These are phyloP conservation scores for Sporothrix mexicana DNA, from an alignment of 2,329 filamentous ascomycete species.

Conservation along the genomic window DNA sequence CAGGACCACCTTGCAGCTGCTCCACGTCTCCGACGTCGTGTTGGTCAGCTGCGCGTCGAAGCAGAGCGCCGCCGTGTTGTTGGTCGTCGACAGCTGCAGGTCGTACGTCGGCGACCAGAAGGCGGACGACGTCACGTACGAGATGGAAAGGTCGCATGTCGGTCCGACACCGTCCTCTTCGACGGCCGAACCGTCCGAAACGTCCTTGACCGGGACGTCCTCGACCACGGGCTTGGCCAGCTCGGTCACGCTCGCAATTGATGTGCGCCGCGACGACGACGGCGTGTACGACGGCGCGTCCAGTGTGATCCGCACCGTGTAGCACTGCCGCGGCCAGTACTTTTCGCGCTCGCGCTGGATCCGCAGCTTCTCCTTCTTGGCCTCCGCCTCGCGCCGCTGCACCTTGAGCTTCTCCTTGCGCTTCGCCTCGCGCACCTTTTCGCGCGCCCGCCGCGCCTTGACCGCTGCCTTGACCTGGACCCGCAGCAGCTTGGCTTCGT, in stretches of 20 bases:
- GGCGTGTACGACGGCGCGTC: slow-evolving; percentile 54
- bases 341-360: slow-evolving; percentile 51
- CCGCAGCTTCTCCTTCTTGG: slow-evolving; percentile 52
- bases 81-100: slow-evolving; percentile 63
- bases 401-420: slow-evolving; percentile 46
- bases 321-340: slow-evolving; percentile 59
- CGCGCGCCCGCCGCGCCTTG: slow-evolving; percentile 45
- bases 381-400: slow-evolving; percentile 41
- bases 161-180: slow-evolving; percentile 7
- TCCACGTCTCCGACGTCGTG: slow-evolving; percentile 68
- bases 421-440: slow-evolving; percentile 44
- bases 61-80: slow-evolving; percentile 57
- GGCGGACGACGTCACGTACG: slow-evolving; percentile 63
- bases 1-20: slow-evolving; percentile 62
- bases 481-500: slow-evolving; percentile 44
- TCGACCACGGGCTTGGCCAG: slow-evolving; percentile 57
- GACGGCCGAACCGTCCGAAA: slow-evolving; percentile 33
- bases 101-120: slow-evolving; percentile 68
- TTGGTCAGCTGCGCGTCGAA: slow-evolving; percentile 70
- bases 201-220: slow-evolving; percentile 44
- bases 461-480: slow-evolving; percentile 40
- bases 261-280: slow-evolving; percentile 55
- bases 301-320: slow-evolving; percentile 58
- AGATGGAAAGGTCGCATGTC: slow-evolving; percentile 58
- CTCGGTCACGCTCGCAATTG: slow-evolving; percentile 58